phyloP scores from a whole-genome alignment of 2,329 filamentous ascomycete species.

The Colletotrichum neosansevieriae region DNA sequence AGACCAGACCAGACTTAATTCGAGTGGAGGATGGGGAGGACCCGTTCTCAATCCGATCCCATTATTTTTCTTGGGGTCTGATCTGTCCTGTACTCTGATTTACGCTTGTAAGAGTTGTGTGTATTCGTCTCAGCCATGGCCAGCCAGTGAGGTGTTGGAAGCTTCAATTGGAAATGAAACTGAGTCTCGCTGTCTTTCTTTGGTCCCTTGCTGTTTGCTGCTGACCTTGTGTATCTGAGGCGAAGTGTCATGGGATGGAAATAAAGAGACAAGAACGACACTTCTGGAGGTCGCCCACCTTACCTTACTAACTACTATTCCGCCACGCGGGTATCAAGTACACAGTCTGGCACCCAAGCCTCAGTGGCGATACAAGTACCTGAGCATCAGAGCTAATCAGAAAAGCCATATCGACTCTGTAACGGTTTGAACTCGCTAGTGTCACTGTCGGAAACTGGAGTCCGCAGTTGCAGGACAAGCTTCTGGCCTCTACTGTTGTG shows the following conservation, averaged over 20 bases:
- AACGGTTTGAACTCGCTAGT: not conserved
- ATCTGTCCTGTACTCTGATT: too few relatives aligned
- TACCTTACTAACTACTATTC: too few relatives aligned
- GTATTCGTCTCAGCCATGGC: not conserved
- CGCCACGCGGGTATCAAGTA: too few relatives aligned
- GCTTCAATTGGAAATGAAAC: not conserved
- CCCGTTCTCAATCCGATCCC: not conserved
- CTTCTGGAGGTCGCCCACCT: too few relatives aligned
- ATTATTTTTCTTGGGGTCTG: too few relatives aligned
- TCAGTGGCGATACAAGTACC: too few relatives aligned
- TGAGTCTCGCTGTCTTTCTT: not conserved
- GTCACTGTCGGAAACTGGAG: too few relatives aligned
- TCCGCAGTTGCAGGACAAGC: constrained; percentile 5
- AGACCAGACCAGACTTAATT: constrained; percentile 16
- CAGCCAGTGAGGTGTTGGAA: not conserved
- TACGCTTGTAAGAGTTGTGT: too few relatives aligned
- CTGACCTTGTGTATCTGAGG: too few relatives aligned
- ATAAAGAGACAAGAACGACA: too few relatives aligned
- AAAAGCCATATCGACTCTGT: constrained; percentile 24
- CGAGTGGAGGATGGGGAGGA: not conserved
- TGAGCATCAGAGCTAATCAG: not conserved
- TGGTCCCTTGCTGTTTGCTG: not conserved
- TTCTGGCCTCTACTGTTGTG: constrained; percentile 25
- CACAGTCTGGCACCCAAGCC: too few relatives aligned
- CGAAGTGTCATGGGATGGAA: too few relatives aligned